Conservation (phyloP, 148 eudicot genomes). For the Persicaria tinctoria region DNA sequence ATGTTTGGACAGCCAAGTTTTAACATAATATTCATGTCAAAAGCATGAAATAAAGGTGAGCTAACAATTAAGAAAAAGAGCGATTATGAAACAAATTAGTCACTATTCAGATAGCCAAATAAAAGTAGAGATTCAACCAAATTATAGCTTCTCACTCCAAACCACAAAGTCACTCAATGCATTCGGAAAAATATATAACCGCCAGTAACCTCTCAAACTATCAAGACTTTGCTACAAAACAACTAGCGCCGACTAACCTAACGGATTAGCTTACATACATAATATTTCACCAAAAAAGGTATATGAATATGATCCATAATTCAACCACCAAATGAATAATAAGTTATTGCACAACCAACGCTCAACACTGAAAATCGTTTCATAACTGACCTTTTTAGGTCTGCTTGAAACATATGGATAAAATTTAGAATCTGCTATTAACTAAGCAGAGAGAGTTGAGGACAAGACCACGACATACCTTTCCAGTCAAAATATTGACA, state of each 20-base stretch:
- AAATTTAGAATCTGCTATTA: too few species aligned
- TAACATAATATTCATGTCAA: neutral
- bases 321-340: neutral
- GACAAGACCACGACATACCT: too few species aligned
- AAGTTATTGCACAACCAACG: neutral
- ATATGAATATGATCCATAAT: conserved; percentile 4
- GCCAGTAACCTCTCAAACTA: neutral
- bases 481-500: conserved; percentile 40
- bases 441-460: too few species aligned
- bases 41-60: neutral
- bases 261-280: neutral
- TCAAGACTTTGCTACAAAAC: neutral
- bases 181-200: neutral
- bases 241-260: neutral
- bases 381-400: neutral
- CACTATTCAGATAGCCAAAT: neutral
- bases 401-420: neutral
- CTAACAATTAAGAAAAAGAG: neutral
- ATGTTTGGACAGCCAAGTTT: neutral
- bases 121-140: neutral
- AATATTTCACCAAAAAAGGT: neutral
- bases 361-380: neutral
- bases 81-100: neutral
- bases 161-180: neutral
- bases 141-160: neutral